Evolutionary conservation across 345 rosid genomes (phyloP), one percentile per base, ranked within the genome.

Genomic region (Nephelium lappaceum): DNA sequence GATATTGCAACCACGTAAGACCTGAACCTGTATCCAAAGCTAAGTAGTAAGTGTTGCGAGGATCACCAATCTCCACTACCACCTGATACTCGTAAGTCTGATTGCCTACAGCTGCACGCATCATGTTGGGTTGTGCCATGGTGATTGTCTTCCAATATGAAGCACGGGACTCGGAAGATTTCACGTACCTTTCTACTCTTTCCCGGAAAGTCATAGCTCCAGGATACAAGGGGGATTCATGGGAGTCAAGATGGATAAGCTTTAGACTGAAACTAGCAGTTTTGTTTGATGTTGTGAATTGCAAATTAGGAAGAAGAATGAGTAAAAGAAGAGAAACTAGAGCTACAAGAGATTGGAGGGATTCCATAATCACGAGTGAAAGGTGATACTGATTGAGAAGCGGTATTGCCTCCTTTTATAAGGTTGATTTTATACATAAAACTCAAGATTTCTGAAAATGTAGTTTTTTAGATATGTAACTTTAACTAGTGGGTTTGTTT

Each of bases 211-310:
- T 51, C 4, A 55, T n/a, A 8, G 14, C 5, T 39, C 79, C 66
- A 53, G 66, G 72, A 67, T 67, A 67, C n/a, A 76, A 8, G 14
- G 66, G 41, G 5, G 72, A 76, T 18, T 67, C 39, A 2, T 27
- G 49, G 11, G 49, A 67, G 64, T 64, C 45, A n/a, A 27, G 51
- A 1, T 45, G 71, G 8, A 75, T 31, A 0, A 65, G 62, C 18
- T 67, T 15, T 5, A 51, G 24, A 14, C 72, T 66, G 15, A 53
- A 76, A 53, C 41, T 67, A 9, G 62, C 23, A 25, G 66, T 0
- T 47, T 66, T 45, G 49, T 42, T 11, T 55, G 64, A 65, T 10
- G 63, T 5, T 47, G 51, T 18, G 63, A 3, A 23, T 1, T 24
- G 57, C 7, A 60, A 23, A 10, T 58, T 12, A 14, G 49, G 47